Conservation (phyloP, 2,329 filamentous ascomycete genomes). For the Ilyonectria robusta region DNA sequence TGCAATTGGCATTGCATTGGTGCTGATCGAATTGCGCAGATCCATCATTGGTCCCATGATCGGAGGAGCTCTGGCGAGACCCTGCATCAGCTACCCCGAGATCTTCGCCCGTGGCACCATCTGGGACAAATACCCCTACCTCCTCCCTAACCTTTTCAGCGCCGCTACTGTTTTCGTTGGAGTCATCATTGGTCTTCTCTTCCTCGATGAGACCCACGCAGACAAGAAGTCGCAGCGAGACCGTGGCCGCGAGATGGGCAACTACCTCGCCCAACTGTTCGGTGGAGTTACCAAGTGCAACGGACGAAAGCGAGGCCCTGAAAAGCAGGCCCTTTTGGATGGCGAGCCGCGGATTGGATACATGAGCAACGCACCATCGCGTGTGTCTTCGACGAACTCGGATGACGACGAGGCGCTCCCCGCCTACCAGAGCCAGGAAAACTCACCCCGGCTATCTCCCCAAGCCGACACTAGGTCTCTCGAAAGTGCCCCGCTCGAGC, state of each 20-base stretch:
- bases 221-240: constrained; percentile 84
- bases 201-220: constrained; percentile 94
- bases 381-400: constrained; percentile 28
- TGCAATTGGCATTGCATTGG: constrained; percentile 1
- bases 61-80: constrained; percentile 89
- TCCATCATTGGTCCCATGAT: constrained; percentile 94
- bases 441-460: constrained; percentile 63
- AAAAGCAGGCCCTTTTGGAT: constrained; percentile 75
- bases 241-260: constrained; percentile 81
- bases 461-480: constrained; percentile 44
- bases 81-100: constrained; percentile 84
- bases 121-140: constrained; percentile 90
- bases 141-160: constrained; percentile 93
- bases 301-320: constrained; percentile 58
- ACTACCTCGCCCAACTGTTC: constrained; percentile 72
- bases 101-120: constrained; percentile 81
- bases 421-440: constrained; percentile 75
- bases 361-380: constrained; percentile 36
- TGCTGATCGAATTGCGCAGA: constrained; percentile 60
- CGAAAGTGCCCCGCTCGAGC: constrained; percentile 33
- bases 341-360: constrained; percentile 77
- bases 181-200: constrained; percentile 84
- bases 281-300: constrained; percentile 50
- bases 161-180: constrained; percentile 82
- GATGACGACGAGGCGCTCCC: constrained; percentile 72